Percentiles rank a stretch among this genome's conserved stretches.
Evolutionary conservation across 768 basidiomycete species (phyloP).

Genomic region (Vararia minispora): DNA sequence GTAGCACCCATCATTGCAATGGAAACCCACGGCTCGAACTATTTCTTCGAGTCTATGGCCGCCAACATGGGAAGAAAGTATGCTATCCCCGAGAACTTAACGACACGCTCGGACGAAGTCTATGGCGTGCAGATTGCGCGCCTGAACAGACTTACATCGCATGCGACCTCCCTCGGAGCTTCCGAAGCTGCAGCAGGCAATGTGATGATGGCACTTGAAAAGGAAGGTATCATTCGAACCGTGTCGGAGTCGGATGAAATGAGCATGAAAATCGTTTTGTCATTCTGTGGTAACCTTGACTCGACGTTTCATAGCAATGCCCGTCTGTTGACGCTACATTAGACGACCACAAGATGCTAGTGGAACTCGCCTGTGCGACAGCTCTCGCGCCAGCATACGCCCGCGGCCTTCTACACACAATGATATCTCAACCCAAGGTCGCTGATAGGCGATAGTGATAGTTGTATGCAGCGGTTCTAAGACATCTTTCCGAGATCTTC

Average conservation of each 20-base stretch:
- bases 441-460: conserved; percentile 45
- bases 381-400: conserved; percentile 60
- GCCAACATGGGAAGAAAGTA: conserved; percentile 34
- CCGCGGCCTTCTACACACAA: conserved; percentile 40
- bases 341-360: conserved; percentile 70
- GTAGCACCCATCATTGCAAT: conserved; percentile 53
- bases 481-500: no score
- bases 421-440: conserved; percentile 23
- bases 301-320: background rate
- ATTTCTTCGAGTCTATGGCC: conserved; percentile 62
- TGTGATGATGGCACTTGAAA: conserved; percentile 53
- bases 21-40: conserved; percentile 62
- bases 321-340: background rate
- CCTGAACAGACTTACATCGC: conserved; percentile 46
- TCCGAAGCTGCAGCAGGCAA: conserved; percentile 49
- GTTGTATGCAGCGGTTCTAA: conserved; percentile 68
- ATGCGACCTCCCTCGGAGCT: conserved; percentile 63
- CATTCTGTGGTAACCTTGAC: conserved; percentile 45
- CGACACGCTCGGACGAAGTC: conserved; percentile 27
- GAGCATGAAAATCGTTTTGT: conserved; percentile 46
- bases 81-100: conserved; percentile 29
- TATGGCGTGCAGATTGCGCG: conserved; percentile 44
- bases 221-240: conserved; percentile 43
- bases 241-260: conserved; percentile 58
- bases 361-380: conserved; percentile 66